Evolutionary conservation across 2,329 filamentous ascomycete species (phyloP), one percentile per base, ranked within the genome.

Genomic region (Penicillium sp.): DNA sequence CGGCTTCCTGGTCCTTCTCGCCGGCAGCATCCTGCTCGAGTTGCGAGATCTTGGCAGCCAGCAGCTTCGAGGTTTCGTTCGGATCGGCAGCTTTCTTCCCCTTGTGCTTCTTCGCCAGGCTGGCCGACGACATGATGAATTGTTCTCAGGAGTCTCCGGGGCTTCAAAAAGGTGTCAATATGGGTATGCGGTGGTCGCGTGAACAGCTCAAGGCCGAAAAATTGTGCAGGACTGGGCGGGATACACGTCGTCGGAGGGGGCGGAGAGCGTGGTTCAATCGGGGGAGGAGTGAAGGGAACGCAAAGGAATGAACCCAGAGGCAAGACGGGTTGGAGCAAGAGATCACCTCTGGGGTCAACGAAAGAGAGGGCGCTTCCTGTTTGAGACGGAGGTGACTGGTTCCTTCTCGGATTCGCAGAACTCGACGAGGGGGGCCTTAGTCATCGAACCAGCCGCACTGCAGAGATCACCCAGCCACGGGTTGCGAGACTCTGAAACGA

Each of bases 11-110:
- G 56, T 94, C 91, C 68, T 94, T 95, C 64, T 95, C 90, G 44
- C 88, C 87, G 8, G 89, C 89, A 34, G 86, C 87, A 74, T 96
- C 90, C 48, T 88, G 86, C 67, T 98, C 93, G 43, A 98, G 74
- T 71, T 97, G 93, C 15, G 89, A 91, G 62, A 98, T 96, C 62
- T 94, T 88, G 47, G 90, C 88, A 48, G 90, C 85, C 36, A 98
- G 79, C 50, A 96, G 78, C 68, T 95, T 94, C 47, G 88, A 88
- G 32, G 90, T 89, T 68, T 97, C 93, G 57, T 81, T 87, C 14
- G 87, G 86, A 63, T 95, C 90, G 50, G 87, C 72, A 33, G 79
- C 74, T 71, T 94, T 94, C 72, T 94, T 94, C 54, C 77, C 80
- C 72, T 94, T 94, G 40, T 76, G 79, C 69, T 93, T 93, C 72